phyloP scores from a whole-genome alignment of 192 early-diverging fungal genomes.

The Chytriomyces sp. region DNA sequence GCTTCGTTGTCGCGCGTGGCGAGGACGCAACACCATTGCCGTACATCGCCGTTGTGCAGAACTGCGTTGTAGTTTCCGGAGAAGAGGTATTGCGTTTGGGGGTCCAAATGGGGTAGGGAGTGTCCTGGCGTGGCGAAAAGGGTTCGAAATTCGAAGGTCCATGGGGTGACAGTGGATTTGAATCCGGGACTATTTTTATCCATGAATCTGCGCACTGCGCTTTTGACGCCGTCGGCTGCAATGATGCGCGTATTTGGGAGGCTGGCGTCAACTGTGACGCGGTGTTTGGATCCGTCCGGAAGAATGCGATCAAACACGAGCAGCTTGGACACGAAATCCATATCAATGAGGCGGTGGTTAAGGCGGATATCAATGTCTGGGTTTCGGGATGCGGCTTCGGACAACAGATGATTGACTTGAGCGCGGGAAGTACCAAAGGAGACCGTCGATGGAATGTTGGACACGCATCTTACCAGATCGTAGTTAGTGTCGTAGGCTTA shows the following conservation, averaged over 20 bases:
- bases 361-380: not conserved
- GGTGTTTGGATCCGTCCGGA: not conserved
- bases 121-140: not conserved
- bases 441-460: not conserved
- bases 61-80: not conserved
- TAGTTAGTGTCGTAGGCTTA: no score
- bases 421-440: slow-evolving; percentile 1
- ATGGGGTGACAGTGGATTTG: not conserved
- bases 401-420: not conserved
- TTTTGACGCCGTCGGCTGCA: not conserved
- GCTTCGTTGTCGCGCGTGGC: not conserved
- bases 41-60: not conserved
- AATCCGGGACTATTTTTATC: not conserved
- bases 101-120: not conserved
- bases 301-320: not conserved
- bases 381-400: not conserved
- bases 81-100: not conserved
- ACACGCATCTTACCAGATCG: no score
- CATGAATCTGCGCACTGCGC: not conserved
- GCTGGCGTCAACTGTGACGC: not conserved
- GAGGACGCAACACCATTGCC: slow-evolving; percentile 7
- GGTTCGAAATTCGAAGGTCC: slow-evolving; percentile 7
- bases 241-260: not conserved
- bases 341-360: not conserved
- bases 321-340: not conserved